Conservation (phyloP, 2,329 filamentous ascomycete genomes). For the Claviceps arundinis region DNA sequence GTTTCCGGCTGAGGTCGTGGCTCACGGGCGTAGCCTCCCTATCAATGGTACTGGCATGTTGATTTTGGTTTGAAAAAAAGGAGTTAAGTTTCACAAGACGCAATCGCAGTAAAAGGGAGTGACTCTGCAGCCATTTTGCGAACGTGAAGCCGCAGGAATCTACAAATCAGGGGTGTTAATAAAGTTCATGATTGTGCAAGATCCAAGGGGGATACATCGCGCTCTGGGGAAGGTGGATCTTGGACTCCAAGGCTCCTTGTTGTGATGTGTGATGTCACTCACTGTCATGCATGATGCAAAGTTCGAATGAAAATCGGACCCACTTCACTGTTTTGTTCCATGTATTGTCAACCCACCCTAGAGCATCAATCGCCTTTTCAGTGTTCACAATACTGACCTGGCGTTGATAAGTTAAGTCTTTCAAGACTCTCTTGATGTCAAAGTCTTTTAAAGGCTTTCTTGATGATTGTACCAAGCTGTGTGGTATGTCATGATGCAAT, state of each 20-base stretch:
- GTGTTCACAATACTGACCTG: background rate
- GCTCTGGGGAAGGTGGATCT: slow-evolving; percentile 2
- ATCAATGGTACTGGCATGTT: slow-evolving; percentile 40
- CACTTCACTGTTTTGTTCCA: background rate
- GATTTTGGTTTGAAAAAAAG: slow-evolving; percentile 5
- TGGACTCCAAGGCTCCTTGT: background rate
- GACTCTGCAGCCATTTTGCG: slow-evolving; percentile 1
- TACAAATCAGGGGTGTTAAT: background rate
- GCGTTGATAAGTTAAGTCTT: background rate
- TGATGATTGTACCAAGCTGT: too few species aligned
- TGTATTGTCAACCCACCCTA: background rate
- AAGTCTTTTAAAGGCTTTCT: too few species aligned
- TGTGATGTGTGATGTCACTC: slow-evolving; percentile 7
- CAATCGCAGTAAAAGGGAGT: background rate
- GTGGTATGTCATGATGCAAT: too few species aligned
- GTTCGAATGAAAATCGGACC: background rate
- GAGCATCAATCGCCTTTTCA: background rate
- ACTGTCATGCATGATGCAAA: background rate
- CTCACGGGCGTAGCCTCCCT: slow-evolving; percentile 38
- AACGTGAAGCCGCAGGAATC: background rate
- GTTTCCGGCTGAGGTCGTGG: slow-evolving; percentile 7
- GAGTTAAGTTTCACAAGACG: background rate
- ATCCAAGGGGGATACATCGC: background rate
- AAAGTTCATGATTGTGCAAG: background rate
- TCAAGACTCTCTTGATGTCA: too few species aligned